Evolutionary conservation across 1,139 yeast genomes (phyloP), one percentile per base, ranked within the genome.

Genomic region (Debaryomyces sp.): DNA sequence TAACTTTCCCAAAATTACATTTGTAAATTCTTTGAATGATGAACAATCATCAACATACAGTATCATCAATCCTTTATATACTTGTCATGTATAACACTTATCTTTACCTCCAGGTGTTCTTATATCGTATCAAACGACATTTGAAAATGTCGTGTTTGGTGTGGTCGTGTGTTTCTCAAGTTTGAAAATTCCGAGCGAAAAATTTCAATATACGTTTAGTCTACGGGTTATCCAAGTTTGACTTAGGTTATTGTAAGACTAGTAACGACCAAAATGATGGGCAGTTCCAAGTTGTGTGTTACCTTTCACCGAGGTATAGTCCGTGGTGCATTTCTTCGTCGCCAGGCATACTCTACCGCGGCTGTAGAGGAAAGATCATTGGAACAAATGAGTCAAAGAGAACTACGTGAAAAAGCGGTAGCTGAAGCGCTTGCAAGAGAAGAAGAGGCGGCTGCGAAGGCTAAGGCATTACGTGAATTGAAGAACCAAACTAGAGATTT

Each of bases 21-120:
- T 24, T 5, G 36, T 15, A 40, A 43, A 47, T 6, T 47, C 52
- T 13, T 35, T 18, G 22, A 47, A 44, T n/a, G 50, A 39, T 5
- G 18, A 4, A 9, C 39, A 27, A 6, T 41, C 23, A 12, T 21
- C 13, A n/a, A 30, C 24, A 13, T 41, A 41, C 27, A 68, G 78
- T 4, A 78, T 78, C 4, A 73, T 92, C 26, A 90, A 85, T 62
- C 89, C 89, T 59, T 32, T 32, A 9, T 32, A 10, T 32, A 12
- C n/a, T 27, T 10, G 6, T 10, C 2, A 27, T 27, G 30, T 12
- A 2, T 81, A 91, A 6, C 80, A 85, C 45, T 70, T 91, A 12
- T 82, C 90, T 27, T 73, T 91, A 49, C 71, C 3, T n/a, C 8
- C 12, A 27, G 6, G 26, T 27, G 4, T 91, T 56, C 82, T 91